Evolutionary conservation across 768 basidiomycete genomes (phyloP), one percentile per base, ranked within the genome.

Genomic region (Ramaria sp.): DNA sequence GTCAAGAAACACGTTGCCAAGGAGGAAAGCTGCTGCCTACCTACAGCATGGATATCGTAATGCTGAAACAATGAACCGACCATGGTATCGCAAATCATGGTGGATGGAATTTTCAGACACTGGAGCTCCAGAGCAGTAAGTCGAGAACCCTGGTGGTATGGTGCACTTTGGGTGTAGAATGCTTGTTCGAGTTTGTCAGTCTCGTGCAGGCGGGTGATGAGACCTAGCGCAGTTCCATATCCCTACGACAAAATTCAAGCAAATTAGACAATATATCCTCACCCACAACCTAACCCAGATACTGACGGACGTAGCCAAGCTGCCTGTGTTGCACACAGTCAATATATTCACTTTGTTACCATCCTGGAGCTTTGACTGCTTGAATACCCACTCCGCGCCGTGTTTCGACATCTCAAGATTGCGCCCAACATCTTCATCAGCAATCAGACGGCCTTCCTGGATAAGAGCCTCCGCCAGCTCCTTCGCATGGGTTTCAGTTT

Each of bases 81-180:
- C 88, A 96, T 96, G 34, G 90, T 95, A 64, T 98, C 95, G 64
- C 93, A 95, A 47, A 98, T 84, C 91, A 98, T 95, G 4, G 85
- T 82, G 3, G 88, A 86, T 0, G 91, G 87, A 13, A 94, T 85
- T 34, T 80, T 71, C 43, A 97, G 78, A 3, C 84, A 85, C 60
- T 88, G 81, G 24, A 98, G 78, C 63, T 97, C 95, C 51, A 94
- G 70, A 2, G 92, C 85, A 4, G 95, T 98, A 48, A 97, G 74
- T 58, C 94, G 74, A 43, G 87, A 88, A 24, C 93, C 94, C 69
- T 97, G 91, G 66, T 94, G 90, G 66, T 95, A 95, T 16, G 91
- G 94, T 20, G 92, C 82, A 0, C 91, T 92, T 68, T 97, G 94
- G 15, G 95, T 95, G 66, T 81, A 98, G 70, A 85, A 94, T 3